phyloP scores from a whole-genome alignment of 208 protist genomes.

The Acanthamoeba culbertsoni region DNA sequence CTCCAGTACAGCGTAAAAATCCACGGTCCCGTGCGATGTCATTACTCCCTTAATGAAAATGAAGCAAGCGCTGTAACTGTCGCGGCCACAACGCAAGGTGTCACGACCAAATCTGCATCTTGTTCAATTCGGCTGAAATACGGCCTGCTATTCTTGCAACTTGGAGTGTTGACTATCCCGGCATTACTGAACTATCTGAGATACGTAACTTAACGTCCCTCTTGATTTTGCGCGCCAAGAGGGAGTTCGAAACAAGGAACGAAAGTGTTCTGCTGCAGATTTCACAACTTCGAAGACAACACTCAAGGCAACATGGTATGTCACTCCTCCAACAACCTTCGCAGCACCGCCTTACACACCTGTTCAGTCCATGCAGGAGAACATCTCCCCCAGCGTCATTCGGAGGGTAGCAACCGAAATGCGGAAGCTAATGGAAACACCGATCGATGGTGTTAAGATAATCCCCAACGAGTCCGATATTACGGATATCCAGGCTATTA shows the following conservation, averaged over 20 bases:
- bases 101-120: no score
- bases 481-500: conserved; percentile 90
- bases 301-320: neutral
- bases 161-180: no score
- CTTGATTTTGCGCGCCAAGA: no score
- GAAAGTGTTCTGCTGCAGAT: no score
- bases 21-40: neutral
- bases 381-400: conserved; percentile 66
- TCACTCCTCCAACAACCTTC: neutral
- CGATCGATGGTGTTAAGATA: conserved; percentile 90
- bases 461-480: conserved; percentile 88
- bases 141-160: no score
- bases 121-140: neutral
- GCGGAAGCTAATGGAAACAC: conserved; percentile 52
- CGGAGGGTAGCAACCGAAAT: conserved; percentile 79
- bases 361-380: neutral
- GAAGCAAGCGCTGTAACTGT: no score
- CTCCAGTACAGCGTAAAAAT: neutral
- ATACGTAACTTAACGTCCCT: no score
- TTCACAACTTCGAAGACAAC: no score
- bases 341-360: neutral
- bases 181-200: no score
- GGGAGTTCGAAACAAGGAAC: neutral
- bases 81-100: no score
- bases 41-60: no score